A percentile compares a stretch with the other conserved stretches of the same genome.
These are phyloP conservation scores for Lichtheimia corymbifera DNA, from an alignment of 371 early-diverging fungal genomes.

Conservation along the genomic window DNA sequence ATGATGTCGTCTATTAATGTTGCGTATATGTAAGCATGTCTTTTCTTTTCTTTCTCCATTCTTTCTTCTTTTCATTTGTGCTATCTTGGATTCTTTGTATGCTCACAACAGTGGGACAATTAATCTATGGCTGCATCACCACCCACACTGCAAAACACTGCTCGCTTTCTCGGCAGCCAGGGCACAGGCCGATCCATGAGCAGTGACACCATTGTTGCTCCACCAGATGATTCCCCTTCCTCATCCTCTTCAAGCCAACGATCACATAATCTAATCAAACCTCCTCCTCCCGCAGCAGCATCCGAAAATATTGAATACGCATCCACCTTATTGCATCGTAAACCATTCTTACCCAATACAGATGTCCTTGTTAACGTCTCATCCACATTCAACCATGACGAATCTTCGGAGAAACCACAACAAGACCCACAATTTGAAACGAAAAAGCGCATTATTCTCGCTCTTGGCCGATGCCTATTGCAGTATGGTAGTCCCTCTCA, in stretches of 20 bases:
- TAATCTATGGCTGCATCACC: background rate
- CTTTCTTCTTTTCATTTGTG: background rate
- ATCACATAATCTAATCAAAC: no score
- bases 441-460: constrained; percentile 7
- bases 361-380: constrained; percentile 5
- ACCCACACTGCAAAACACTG: background rate
- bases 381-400: background rate
- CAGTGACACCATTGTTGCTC: constrained; percentile 12
- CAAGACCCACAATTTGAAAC: constrained; percentile 7
- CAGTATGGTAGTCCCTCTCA: constrained; percentile 47
- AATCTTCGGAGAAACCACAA: background rate
- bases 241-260: background rate
- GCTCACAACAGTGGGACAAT: background rate
- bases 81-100: background rate
- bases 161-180: background rate
- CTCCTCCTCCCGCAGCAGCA: background rate
- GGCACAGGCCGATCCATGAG: constrained; percentile 10
- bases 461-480: constrained; percentile 34
- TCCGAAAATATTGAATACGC: background rate
- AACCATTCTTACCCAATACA: background rate
- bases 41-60: background rate
- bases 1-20: background rate
- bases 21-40: background rate
- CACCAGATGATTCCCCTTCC: background rate
- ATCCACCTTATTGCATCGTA: background rate